Base-by-base conservation (phyloP, 768 basidiomycete genomes). In the Podaxis mareebaensis region DNA sequence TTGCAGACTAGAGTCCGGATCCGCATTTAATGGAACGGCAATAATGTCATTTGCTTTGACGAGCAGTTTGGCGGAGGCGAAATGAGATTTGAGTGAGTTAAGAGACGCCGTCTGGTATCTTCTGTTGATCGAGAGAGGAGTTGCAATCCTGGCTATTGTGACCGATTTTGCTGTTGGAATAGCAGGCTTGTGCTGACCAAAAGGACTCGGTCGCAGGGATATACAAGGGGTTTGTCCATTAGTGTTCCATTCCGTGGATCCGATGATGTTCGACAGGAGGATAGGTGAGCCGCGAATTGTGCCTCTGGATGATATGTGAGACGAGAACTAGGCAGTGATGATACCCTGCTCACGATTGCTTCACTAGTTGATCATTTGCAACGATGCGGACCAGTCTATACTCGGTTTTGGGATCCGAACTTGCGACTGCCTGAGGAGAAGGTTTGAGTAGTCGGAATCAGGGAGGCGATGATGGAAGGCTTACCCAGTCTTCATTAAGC, bases 71-170 rank as follows among this genome's bases (percentile, higher is more conserved):
- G 74, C 72, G 0, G 72, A 68, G 36, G 81, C 77, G 68, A 96
- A 93, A 71, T 89, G 85, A 5, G 68, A 57, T 63, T 86, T 90
- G 58, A 97, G 75, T 5, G 85, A 83, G 20, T 78, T 76, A 24
- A 93, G 70, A 68, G 90, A 87, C 5, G 85, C 69, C 0, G 79
- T 69, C 69, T 94, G 90, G 69, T 90, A 89, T 36, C 75, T 71
- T 48, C 86, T 85, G 71, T 86, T 84, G 12, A 81, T 85, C 1
- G 91, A 86, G 60, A 87, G 74, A 0, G 92, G 88, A 0, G 93
- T 92, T 0, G 91, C 86, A 6, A 97, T 79, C n/a, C 92, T 85
- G 1, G 93, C 90, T 57, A 97, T 78, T 0, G 90, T 91, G 22
- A 96, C 75, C 1, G 84, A 77, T 58, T 77, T 78, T 6, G 94